Evolutionary conservation across 345 rosid genomes (phyloP), one percentile per base, ranked within the genome.

Genomic region (Lagerstroemia speciosa): DNA sequence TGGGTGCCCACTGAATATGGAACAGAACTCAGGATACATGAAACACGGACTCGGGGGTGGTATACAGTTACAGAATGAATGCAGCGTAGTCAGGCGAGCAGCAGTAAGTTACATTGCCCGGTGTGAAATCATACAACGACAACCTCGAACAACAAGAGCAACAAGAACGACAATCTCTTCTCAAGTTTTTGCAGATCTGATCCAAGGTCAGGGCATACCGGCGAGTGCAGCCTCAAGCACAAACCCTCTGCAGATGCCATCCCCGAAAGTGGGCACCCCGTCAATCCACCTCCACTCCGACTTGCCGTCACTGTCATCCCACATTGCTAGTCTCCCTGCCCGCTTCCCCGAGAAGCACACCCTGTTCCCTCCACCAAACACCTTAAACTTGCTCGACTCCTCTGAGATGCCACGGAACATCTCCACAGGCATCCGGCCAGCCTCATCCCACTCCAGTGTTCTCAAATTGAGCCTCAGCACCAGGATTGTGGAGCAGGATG

Each of bases 361-460:
- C 68, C 79, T 78, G 61, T 93, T 86, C 0, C 96, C 97, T 19
- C 88, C 82, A 19, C 98, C 98, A 64, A 93, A 93, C 71, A 90
- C 96, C 83, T 93, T 93, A 43, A 93, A 83, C 80, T 93, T 93
- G 71, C 85, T 90, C 6, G 86, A 83, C 33, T 64, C 67, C 45
- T 93, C 96, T 27, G 82, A 78, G 46, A 93, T 90, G 67, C 80
- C 78, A 58, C 80, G 78, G 50, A 89, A 85, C 97, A 93, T 89
- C n/a, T 87, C 96, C 61, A 78, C 34, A 0, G 98, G 96, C 98
- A 93, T 93, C 70, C 97, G 76, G 8, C 93, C 93, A 0, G 96
- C 97, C 80, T 90, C 93, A 65, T 90, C 97, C 96, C 98, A 93
- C 67, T 93, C 96, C 80, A 87, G 70, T 27, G 79, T 84, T 66